Evolutionary conservation across 768 basidiomycete genomes (phyloP), one percentile per base, ranked within the genome.

Genomic region (Collybia sordida): DNA sequence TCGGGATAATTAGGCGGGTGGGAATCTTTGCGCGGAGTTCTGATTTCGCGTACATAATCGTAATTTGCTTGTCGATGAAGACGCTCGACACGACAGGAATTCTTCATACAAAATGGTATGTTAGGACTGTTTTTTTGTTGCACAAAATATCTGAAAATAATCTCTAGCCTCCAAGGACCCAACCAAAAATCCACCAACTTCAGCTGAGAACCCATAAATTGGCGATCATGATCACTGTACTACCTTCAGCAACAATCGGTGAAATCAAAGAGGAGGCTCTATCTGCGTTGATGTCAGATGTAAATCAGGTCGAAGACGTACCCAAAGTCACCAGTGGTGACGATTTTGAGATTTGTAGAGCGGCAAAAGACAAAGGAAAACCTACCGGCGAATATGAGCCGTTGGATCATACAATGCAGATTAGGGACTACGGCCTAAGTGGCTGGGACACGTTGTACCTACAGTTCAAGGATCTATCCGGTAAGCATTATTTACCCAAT

Each of bases 171-270:
- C 75, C 72, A 11, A 76, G 79, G 60, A 55, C 71, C 12, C 75
- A 75, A 35, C 82, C 84, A 6, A 88, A 83, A 67, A 71, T 80
- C 42, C 83, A 84, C 67, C 82, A 87, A 47, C 60, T 90, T 15
- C 73, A 82, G n/a, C 65, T 90, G 56, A 88, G 86, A 59, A 85
- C 87, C 0, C 86, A 90, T 71, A 87, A 81, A 55, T 68, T 86
- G 45, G 84, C 84, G 5, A 69, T 89, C 56, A 75, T 86, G 58
- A 67, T 85, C 54, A 80, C 82, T 6, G 73, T 77, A 8, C 65
- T 74, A 36, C 82, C 80, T 6, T 75, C 73, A 27, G 75, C 75
- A 7, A 80, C 79, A 4, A 70, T 91, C 59, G 72, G 66, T 11
- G 68, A 71, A n/a, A 56, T 90, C 36, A 90, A 90, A 61, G 66